Evolutionary conservation across 495 filamentous ascomycete species (phyloP).

Genomic region (Immersiella caudata): DNA sequence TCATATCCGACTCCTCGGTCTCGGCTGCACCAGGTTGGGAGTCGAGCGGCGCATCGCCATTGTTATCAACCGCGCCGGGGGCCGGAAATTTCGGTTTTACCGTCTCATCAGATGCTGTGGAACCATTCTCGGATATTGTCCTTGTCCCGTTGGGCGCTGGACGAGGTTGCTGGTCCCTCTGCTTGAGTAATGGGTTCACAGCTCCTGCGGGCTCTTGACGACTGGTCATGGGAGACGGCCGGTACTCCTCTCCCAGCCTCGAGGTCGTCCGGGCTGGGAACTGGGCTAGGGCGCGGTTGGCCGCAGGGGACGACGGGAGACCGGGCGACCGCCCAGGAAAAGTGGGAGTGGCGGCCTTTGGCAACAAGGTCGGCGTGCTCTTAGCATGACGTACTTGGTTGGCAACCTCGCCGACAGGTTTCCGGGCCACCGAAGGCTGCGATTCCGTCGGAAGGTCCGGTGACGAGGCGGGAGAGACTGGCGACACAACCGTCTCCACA

Average conservation of each 20-base stretch:
- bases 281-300: slow-evolving; percentile 19
- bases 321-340: slow-evolving; percentile 24
- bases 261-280: slow-evolving; percentile 22
- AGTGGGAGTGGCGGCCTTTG: slow-evolving; percentile 16
- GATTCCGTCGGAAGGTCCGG: slow-evolving; percentile 28
- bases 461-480: slow-evolving; percentile 37
- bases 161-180: slow-evolving; percentile 1
- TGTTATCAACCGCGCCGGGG: slow-evolving; percentile 1
- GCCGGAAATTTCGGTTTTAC: slow-evolving; percentile 12
- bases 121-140: slow-evolving; percentile 29
- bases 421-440: slow-evolving; percentile 15
- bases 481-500: slow-evolving; percentile 27
- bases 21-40: slow-evolving; percentile 9
- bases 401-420: slow-evolving; percentile 16
- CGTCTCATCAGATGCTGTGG: slow-evolving; percentile 27
- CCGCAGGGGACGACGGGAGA: slow-evolving; percentile 27
- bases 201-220: slow-evolving; percentile 24
- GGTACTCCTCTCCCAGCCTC: not conserved
- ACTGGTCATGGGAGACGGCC: not conserved
- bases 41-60: not conserved
- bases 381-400: slow-evolving; percentile 21
- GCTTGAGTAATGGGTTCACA: slow-evolving; percentile 12
- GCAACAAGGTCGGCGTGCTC: slow-evolving; percentile 22
- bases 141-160: slow-evolving; percentile 1
- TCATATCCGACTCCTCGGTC: slow-evolving; percentile 24